These are phyloP conservation scores for Aspergillus sp. DNA, from an alignment of 2,329 filamentous ascomycete species.

Conservation along the genomic window DNA sequence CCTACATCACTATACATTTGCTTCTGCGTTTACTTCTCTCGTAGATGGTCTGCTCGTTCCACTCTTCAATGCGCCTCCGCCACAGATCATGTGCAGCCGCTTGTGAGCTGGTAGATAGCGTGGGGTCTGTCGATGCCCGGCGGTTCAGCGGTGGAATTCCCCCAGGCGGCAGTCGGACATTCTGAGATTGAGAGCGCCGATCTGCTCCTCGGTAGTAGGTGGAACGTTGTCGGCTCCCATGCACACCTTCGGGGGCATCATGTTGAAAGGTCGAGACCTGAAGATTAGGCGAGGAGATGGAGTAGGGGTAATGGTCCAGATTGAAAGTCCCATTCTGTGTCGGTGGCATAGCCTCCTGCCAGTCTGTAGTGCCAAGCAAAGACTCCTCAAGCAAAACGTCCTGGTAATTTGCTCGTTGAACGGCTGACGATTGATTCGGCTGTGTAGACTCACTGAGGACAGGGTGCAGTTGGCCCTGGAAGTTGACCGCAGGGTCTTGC, in stretches of 20 bases:
- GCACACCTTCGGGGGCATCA: constrained; percentile 22
- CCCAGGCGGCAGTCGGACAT: constrained; percentile 14
- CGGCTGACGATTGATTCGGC: neutral
- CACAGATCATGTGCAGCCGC: constrained; percentile 37
- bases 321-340: constrained; percentile 10
- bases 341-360: constrained; percentile 14
- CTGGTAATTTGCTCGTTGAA: neutral
- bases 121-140: constrained; percentile 37
- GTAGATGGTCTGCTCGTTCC: constrained; percentile 41
- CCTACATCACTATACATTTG: constrained; percentile 44
- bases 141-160: constrained; percentile 22
- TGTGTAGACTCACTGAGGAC: neutral
- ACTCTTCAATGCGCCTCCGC: constrained; percentile 42
- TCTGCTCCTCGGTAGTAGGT: constrained; percentile 15
- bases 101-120: constrained; percentile 26
- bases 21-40: constrained; percentile 37
- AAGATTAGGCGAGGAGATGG: constrained; percentile 37
- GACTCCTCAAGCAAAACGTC: neutral
- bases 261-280: constrained; percentile 26
- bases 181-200: constrained; percentile 23
- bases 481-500: neutral
- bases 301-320: constrained; percentile 31
- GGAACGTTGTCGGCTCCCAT: constrained; percentile 19
- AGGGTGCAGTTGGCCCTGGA: neutral
- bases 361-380: neutral